These are phyloP conservation scores for Zopfia rhizophila DNA, from an alignment of 2,329 filamentous ascomycete species.

Conservation along the genomic window DNA sequence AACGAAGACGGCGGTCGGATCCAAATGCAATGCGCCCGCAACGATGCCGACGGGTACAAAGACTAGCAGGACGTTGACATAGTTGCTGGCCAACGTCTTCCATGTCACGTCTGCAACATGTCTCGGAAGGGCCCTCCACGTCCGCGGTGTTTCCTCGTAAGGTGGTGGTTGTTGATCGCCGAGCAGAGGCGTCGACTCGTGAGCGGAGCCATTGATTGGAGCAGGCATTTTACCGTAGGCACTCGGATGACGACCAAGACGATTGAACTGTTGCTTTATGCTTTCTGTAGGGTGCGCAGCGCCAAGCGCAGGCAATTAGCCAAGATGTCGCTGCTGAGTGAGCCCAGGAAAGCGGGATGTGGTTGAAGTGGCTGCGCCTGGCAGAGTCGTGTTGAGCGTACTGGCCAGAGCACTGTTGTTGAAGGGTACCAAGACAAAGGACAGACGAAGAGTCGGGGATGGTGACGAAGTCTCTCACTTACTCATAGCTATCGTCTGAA, in stretches of 20 bases:
- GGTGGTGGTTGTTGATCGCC: constrained; percentile 7
- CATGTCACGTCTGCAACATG: constrained; percentile 52
- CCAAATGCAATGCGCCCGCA: constrained; percentile 71
- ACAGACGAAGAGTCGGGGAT: constrained; percentile 8
- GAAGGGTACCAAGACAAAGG: constrained; percentile 17
- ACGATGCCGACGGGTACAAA: constrained; percentile 79
- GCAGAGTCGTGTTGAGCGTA: constrained; percentile 18
- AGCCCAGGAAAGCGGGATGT: constrained; percentile 3
- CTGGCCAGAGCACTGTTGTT: constrained; percentile 5
- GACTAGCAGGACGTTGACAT: constrained; percentile 76
- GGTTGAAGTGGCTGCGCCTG: constrained; percentile 29
- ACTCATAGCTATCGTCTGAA: constrained; percentile 31
- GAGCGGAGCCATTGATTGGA: constrained; percentile 37
- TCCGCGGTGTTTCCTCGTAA: constrained; percentile 15
- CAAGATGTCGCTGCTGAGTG: constrained; percentile 22
- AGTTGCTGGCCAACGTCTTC: constrained; percentile 60
- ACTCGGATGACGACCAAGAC: constrained; percentile 37
- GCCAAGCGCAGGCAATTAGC: constrained; percentile 36
- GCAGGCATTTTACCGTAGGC: constrained; percentile 32
- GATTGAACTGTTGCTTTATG: constrained; percentile 48
- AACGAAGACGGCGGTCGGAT: constrained; percentile 74
- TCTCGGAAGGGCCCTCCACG: constrained; percentile 41
- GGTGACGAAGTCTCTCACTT: constrained; percentile 23
- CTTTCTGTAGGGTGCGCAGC: constrained; percentile 36
- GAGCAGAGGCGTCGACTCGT: constrained; percentile 45